These are phyloP conservation scores for Lobosporangium transversale DNA, from an alignment of 192 early-diverging fungal genomes.

Conservation along the genomic window DNA sequence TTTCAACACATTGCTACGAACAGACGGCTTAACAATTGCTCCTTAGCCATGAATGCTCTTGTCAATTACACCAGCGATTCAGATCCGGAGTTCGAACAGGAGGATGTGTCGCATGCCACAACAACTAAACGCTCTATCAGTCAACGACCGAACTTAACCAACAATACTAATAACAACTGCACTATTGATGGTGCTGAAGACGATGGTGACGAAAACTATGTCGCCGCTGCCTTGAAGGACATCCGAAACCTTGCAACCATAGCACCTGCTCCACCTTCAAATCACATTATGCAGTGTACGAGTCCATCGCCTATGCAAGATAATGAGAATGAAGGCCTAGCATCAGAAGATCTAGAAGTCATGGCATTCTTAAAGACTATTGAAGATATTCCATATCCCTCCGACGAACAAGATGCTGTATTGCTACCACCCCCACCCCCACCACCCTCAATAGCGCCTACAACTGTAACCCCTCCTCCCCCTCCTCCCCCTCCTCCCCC, in stretches of 20 bases:
- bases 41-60: constrained; percentile 37
- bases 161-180: background rate
- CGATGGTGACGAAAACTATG: constrained; percentile 15
- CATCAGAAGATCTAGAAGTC: background rate
- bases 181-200: too few relatives aligned
- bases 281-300: background rate
- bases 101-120: too few relatives aligned
- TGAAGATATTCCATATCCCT: background rate
- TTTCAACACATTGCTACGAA: too few relatives aligned
- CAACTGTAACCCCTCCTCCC: constrained; percentile 13
- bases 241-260: constrained; percentile 37
- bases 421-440: constrained; percentile 5
- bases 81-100: constrained; percentile 14
- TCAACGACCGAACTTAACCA: background rate
- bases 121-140: background rate
- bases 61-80: constrained; percentile 36
- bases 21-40: too few relatives aligned
- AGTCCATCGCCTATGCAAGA: background rate
- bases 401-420: too few relatives aligned
- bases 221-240: constrained; percentile 28
- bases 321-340: background rate
- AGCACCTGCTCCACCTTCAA: background rate
- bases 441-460: background rate
- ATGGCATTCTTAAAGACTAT: background rate
- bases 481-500: constrained; percentile 4